Conservation (phyloP, 2,329 filamentous ascomycete species). For the Trichoderma hamatum region DNA sequence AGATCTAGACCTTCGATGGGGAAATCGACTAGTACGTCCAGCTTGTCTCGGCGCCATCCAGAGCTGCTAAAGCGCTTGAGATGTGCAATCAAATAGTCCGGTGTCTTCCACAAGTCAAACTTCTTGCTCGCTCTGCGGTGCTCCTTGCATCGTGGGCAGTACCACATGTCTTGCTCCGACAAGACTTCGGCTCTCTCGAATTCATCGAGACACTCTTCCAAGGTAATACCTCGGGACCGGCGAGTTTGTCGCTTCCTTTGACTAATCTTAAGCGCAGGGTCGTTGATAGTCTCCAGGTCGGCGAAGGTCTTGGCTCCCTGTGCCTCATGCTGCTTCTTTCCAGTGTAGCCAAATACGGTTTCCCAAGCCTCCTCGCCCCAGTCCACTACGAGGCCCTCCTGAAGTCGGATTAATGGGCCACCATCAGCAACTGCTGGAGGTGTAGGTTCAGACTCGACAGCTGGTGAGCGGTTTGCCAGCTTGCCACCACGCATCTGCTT, state of each 20-base stretch:
- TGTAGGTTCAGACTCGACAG: slow-evolving; percentile 42
- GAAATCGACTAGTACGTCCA: slow-evolving; percentile 89
- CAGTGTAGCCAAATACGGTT: slow-evolving; percentile 63
- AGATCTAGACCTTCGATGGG: slow-evolving; percentile 87
- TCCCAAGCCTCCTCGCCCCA: slow-evolving; percentile 76
- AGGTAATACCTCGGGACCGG: slow-evolving; percentile 66
- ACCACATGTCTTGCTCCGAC: slow-evolving; percentile 96
- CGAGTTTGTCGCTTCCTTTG: slow-evolving; percentile 65
- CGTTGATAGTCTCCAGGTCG: slow-evolving; percentile 56
- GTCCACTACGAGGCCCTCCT: slow-evolving; percentile 85
- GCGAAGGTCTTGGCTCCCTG: slow-evolving; percentile 64
- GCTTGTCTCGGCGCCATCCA: slow-evolving; percentile 81
- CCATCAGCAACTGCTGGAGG: slow-evolving; percentile 49
- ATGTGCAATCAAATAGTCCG: slow-evolving; percentile 92
- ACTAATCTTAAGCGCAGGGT: slow-evolving; percentile 65
- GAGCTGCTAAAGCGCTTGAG: slow-evolving; percentile 93
- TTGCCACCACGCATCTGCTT: slow-evolving; percentile 47
- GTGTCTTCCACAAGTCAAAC: slow-evolving; percentile 94
- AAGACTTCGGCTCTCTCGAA: slow-evolving; percentile 93
- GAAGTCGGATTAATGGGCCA: slow-evolving; percentile 72
- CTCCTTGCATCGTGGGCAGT: slow-evolving; percentile 94
- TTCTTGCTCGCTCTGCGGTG: slow-evolving; percentile 92
- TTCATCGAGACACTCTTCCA: slow-evolving; percentile 91
- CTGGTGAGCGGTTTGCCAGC: slow-evolving; percentile 40
- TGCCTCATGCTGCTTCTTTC: slow-evolving; percentile 44